Base-by-base conservation (phyloP, 805 yeast genomes). In the Alloascoidea hylecoeti region DNA sequence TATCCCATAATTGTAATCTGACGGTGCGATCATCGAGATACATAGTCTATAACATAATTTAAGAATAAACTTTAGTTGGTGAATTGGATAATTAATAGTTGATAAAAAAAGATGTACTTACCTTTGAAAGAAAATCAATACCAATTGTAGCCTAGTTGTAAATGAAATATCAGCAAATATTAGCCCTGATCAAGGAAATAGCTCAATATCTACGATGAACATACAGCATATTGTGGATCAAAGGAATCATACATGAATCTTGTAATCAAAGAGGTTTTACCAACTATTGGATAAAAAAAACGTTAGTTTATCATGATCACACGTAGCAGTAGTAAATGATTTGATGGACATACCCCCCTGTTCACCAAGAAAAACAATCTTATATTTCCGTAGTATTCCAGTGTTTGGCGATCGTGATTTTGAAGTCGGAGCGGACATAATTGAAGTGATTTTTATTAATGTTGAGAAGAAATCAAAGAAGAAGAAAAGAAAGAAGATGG, bases 201-300 rank as follows among this genome's bases (percentile, higher is more conserved):
- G n/a, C n/a, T n/a, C n/a, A n/a, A n/a, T n/a, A n/a, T n/a, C n/a
- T n/a, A n/a, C n/a, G n/a, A 9, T 23, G 12, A 9, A 37, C 42
- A 17, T 42, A 54, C 61, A 0, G 85, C 85, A 55, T 92, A 92
- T 54, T 88, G 95, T 30, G 92, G 89, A 57, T 89, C 96, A 57
- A 89, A 89, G 15, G 95, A 81, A 55, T 92, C 97, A 56, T 89
- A 89, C 97, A 89, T 89, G 63, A 92, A 89, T 46, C 97, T 68
- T n/a, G 97, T 88, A 47, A 89, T 84, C 43, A 89, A 69, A 2
- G 97, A 89, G 3, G 98, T 89, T 56, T 89, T 89, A 33, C 98
- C 98, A 33, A 89, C 97, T 51, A 41, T n/a, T n/a, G n/a, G n/a
- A n/a, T n/a, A 9, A 23, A 18, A 35, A n/a, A 13, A 14, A 9